phyloP scores from a whole-genome alignment of 164 flowering plant species.

The Santalum album region DNA sequence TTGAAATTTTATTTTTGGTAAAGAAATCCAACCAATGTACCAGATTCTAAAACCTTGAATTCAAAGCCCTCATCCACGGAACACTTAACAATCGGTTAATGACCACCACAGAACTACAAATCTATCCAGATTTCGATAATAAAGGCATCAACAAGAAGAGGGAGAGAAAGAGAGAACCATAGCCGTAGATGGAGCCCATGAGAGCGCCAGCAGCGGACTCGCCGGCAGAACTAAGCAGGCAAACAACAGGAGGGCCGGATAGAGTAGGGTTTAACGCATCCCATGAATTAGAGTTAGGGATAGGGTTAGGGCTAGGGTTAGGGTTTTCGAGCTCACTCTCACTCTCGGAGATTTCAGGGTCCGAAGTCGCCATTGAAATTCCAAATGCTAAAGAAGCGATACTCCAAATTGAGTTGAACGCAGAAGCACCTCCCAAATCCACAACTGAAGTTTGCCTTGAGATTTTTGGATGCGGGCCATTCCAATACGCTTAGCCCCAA shows the following conservation, averaged over 20 bases:
- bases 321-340: constrained; percentile 24
- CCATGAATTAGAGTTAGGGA: constrained; percentile 13
- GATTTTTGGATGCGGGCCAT: too few relatives aligned
- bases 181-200: constrained; percentile 91
- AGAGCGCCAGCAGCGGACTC: constrained; percentile 75
- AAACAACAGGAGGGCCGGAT: constrained; percentile 39
- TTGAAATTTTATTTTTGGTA: too few relatives aligned
- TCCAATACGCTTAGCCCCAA: too few relatives aligned
- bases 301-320: constrained; percentile 15
- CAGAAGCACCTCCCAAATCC: too few relatives aligned
- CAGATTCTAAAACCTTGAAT: too few relatives aligned
- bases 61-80: too few relatives aligned
- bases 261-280: constrained; percentile 11
- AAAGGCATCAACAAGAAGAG: constrained; percentile 5
- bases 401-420: too few relatives aligned
- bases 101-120: too few relatives aligned
- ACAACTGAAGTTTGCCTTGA: too few relatives aligned
- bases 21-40: too few relatives aligned
- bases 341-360: constrained; percentile 29
- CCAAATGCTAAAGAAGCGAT: too few relatives aligned
- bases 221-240: constrained; percentile 60
- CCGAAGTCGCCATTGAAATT: constrained; percentile 42
- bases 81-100: too few relatives aligned
- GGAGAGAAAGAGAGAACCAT: constrained; percentile 36
- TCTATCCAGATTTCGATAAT: not conserved